Evolutionary conservation across 306 rosid species (phyloP).

Genomic region (Ormosia semicastrata): DNA sequence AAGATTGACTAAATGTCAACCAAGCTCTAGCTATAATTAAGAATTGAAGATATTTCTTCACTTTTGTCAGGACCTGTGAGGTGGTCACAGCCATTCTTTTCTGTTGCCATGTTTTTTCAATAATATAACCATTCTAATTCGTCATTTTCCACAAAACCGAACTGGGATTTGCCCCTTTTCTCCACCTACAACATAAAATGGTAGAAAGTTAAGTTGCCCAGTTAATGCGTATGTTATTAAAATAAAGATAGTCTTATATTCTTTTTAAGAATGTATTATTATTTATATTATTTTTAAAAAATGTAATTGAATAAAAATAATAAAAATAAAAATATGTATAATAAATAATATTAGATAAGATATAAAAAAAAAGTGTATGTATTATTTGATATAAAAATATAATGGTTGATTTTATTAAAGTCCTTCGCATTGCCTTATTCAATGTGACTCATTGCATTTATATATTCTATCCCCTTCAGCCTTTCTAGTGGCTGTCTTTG

Average conservation of each 20-base stretch:
- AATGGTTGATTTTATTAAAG: too few species aligned
- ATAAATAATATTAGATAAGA: too few species aligned
- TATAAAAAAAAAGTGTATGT: too few species aligned
- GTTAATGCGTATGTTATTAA: neutral
- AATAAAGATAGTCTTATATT: too few species aligned
- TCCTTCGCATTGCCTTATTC: neutral
- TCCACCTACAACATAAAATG: neutral
- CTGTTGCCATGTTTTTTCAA: neutral
- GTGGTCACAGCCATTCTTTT: neutral
- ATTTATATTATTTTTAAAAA: too few species aligned
- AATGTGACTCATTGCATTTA: neutral
- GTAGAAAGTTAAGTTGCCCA: neutral
- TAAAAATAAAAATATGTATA: too few species aligned
- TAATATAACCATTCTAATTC: neutral
- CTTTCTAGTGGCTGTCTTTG: neutral
- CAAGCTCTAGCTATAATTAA: neutral
- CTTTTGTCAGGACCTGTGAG: neutral
- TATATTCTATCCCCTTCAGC: neutral
- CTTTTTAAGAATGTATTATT: too few species aligned
- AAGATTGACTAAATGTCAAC: conserved; percentile 17
- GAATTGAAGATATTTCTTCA: neutral
- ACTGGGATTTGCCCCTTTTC: neutral
- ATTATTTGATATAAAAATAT: too few species aligned
- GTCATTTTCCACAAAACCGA: neutral
- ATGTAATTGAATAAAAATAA: too few species aligned